Percentiles rank a stretch among this genome's conserved stretches.
These are phyloP conservation scores for Speleostelium caveatum DNA, from an alignment of 78 protist species.

Conservation along the genomic window DNA sequence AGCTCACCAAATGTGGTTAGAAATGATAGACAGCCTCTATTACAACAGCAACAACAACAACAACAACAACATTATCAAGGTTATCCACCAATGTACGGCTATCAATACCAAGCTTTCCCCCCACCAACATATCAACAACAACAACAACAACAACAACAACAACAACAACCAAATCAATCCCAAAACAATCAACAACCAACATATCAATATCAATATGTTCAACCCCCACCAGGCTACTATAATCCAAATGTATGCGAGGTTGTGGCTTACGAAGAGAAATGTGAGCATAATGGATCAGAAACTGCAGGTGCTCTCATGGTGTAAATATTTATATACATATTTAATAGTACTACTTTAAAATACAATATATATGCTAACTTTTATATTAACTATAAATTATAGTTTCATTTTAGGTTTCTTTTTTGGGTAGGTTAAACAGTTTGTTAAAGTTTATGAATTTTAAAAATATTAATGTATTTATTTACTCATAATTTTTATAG, in stretches of 20 bases:
- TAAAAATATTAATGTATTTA: background rate
- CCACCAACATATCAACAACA: background rate
- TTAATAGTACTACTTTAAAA: too few relatives aligned
- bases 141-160: background rate
- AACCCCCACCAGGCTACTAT: background rate
- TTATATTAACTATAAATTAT: too few relatives aligned
- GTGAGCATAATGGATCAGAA: background rate
- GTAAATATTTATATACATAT: background rate
- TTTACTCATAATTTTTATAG: background rate
- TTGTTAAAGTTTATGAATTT: too few relatives aligned
- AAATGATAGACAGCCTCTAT: background rate
- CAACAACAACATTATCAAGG: background rate
- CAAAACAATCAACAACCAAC: background rate
- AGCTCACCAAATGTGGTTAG: background rate
- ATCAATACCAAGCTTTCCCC: too few relatives aligned
- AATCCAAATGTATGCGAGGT: too few relatives aligned
- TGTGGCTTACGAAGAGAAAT: too few relatives aligned
- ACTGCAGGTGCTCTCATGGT: background rate
- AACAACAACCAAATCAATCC: background rate
- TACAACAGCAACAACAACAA: background rate
- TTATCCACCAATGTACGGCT: too few relatives aligned
- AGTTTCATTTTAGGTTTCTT: conserved; percentile 10
- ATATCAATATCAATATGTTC: background rate
- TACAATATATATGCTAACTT: too few relatives aligned
- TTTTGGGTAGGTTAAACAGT: background rate